phyloP scores from a whole-genome alignment of 2,329 filamentous ascomycete genomes.

The Cladosporium sp. region DNA sequence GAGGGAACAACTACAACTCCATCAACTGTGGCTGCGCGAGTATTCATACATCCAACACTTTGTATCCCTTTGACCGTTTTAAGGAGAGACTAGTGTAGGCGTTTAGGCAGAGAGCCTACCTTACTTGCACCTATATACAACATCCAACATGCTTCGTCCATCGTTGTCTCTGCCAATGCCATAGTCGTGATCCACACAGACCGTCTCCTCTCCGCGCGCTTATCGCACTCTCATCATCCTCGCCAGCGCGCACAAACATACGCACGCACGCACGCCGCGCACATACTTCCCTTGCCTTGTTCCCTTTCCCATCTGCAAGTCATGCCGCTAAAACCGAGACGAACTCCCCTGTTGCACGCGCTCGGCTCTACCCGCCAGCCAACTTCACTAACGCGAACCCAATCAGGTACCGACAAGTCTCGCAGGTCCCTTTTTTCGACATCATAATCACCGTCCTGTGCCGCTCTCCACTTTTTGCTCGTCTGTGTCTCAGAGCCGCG shows the following conservation, averaged over 20 bases:
- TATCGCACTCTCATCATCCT: not conserved
- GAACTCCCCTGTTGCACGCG: not conserved
- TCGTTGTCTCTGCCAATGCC: not conserved
- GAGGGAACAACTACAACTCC: not conserved
- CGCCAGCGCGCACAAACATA: not conserved
- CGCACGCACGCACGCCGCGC: not conserved
- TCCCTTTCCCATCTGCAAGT: conserved; percentile 11
- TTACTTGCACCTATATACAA: not conserved
- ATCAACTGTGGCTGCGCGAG: too few species aligned
- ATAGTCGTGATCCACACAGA: too few species aligned
- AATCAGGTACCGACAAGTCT: not conserved
- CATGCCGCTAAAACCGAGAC: conserved; percentile 6
- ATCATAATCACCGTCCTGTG: not conserved
- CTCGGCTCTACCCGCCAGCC: not conserved
- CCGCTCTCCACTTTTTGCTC: not conserved
- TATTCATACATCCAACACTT: too few species aligned
- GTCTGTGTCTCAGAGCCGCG: conserved; percentile 7
- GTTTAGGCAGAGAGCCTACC: not conserved
- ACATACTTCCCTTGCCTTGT: too few species aligned
- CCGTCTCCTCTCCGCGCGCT: too few species aligned
- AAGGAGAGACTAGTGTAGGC: not conserved
- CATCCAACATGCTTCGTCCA: not conserved
- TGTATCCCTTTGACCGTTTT: not conserved
- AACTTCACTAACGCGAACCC: too few species aligned
- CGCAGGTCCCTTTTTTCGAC: too few species aligned